A percentile compares a stretch with the other conserved stretches of the same genome.
These are phyloP conservation scores for Erodium texanum DNA, from an alignment of 441 rosid species.

Conservation along the genomic window DNA sequence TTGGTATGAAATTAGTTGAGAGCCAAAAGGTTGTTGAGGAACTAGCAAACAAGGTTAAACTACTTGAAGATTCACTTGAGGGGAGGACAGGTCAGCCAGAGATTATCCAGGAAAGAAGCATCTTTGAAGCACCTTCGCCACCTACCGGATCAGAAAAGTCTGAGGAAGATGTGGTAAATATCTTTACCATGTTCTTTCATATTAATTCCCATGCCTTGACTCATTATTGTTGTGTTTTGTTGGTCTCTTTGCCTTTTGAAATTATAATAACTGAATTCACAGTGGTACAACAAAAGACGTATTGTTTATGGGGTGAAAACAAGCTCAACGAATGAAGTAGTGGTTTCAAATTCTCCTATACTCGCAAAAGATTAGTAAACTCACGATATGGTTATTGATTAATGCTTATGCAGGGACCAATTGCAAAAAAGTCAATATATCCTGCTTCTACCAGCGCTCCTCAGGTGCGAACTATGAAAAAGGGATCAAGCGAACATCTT, in stretches of 20 bases:
- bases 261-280: not conserved
- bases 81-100: slow-evolving; percentile 45
- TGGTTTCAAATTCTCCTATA: not conserved
- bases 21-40: slow-evolving; percentile 65
- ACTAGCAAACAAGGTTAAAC: slow-evolving; percentile 45
- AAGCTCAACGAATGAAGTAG: too few species aligned
- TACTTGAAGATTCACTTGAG: slow-evolving; percentile 56
- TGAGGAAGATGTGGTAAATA: slow-evolving; percentile 71
- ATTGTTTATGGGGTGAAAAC: not conserved
- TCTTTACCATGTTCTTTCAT: slow-evolving; percentile 1
- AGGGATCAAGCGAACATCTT: slow-evolving; percentile 86
- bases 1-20: slow-evolving; percentile 47
- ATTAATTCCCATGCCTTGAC: not conserved
- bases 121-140: slow-evolving; percentile 53
- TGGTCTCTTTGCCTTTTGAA: not conserved
- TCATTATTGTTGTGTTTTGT: slow-evolving; percentile 3
- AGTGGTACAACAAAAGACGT: not conserved
- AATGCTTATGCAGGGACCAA: slow-evolving; percentile 42
- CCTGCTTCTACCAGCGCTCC: slow-evolving; percentile 52
- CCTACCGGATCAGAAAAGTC: slow-evolving; percentile 73
- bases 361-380: slow-evolving; percentile 1
- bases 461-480: slow-evolving; percentile 64
- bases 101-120: slow-evolving; percentile 58
- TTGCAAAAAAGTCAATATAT: slow-evolving; percentile 37
- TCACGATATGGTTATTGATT: slow-evolving; percentile 10